A percentile compares a stretch with the other conserved stretches of the same genome.
These are phyloP conservation scores for Petasospora rhodanensis DNA, from an alignment of 1,139 yeast species.

Conservation along the genomic window DNA sequence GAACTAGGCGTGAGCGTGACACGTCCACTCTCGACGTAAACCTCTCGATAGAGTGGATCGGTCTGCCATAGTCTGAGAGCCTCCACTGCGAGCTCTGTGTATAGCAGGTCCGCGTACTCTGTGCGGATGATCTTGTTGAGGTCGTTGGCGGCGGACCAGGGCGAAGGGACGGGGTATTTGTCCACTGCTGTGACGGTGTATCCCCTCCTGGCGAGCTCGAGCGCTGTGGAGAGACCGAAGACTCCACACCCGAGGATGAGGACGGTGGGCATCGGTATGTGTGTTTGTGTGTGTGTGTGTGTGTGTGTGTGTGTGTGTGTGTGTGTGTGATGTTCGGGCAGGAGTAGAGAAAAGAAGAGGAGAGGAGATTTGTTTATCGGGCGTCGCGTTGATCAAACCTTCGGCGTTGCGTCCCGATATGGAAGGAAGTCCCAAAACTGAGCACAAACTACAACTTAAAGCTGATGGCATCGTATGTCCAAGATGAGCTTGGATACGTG, in stretches of 20 bases:
- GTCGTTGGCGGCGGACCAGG: conserved; percentile 46
- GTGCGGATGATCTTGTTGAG: conserved; percentile 44
- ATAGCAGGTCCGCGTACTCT: conserved; percentile 36
- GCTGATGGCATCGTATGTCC: no score
- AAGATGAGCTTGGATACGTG: no score
- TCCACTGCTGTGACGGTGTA: conserved; percentile 35
- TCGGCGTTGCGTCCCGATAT: no score
- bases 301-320: no score
- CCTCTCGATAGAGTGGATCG: conserved; percentile 31
- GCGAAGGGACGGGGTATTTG: conserved; percentile 40
- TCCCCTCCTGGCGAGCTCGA: conserved; percentile 30
- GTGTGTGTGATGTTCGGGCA: no score
- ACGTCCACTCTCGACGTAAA: conserved; percentile 36
- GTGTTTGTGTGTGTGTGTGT: no score
- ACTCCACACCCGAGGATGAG: conserved; percentile 42
- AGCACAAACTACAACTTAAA: no score
- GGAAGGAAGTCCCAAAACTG: no score
- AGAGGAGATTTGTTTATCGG: no score
- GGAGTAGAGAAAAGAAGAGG: no score
- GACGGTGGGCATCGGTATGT: no score
- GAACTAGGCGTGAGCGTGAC: conserved; percentile 19
- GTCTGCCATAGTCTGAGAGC: conserved; percentile 37
- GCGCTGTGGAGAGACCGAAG: conserved; percentile 44
- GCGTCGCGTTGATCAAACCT: no score
- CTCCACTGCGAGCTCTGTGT: conserved; percentile 38